phyloP scores from a whole-genome alignment of 2,329 filamentous ascomycete genomes.

The Didymosphaeria variabile region DNA sequence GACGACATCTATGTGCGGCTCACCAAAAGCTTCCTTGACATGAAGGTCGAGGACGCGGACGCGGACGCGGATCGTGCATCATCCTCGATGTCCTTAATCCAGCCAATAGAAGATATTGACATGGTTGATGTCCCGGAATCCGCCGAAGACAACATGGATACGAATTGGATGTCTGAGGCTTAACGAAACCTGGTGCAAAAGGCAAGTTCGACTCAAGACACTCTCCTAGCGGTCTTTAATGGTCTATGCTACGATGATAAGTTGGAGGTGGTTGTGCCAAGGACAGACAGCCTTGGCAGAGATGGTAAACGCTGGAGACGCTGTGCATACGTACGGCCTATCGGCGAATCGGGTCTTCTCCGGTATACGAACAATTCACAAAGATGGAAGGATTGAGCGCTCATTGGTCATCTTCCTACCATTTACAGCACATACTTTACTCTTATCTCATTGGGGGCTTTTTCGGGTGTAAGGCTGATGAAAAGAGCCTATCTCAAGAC shows the following conservation, averaged over 20 bases:
- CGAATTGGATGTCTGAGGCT: neutral
- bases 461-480: neutral
- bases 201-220: neutral
- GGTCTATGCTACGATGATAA: neutral
- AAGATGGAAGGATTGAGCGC: neutral
- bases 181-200: neutral
- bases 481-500: neutral
- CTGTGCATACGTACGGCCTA: neutral
- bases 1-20: neutral
- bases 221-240: neutral
- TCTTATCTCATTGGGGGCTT: neutral
- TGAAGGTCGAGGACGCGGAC: neutral
- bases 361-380: neutral
- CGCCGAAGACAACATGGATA: neutral
- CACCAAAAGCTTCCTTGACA: neutral
- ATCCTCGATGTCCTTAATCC: neutral
- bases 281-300: neutral
- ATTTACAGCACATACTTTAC: neutral
- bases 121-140: neutral
- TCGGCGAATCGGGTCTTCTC: neutral
- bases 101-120: neutral
- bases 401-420: neutral
- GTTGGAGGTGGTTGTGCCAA: neutral
- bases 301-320: constrained; percentile 1
- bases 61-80: neutral